Percentiles rank a stretch among this genome's conserved stretches.
phyloP scores from a whole-genome alignment of 768 basidiomycete species.

The Kwoniella mangroviensis region DNA sequence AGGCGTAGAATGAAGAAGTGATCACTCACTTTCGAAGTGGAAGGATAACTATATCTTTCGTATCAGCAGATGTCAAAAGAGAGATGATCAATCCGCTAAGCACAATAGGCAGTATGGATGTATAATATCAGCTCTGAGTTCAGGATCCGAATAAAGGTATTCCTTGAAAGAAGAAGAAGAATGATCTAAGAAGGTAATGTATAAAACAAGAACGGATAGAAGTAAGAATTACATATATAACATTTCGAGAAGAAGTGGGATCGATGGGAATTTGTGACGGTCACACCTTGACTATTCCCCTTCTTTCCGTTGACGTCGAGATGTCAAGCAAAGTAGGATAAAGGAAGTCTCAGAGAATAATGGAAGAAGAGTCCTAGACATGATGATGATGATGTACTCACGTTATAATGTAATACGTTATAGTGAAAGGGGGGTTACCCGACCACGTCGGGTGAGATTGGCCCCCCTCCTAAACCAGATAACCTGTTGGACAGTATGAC shows the following conservation, averaged over 20 bases:
- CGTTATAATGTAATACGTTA: not conserved
- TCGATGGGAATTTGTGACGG: not conserved
- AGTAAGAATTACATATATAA: not conserved
- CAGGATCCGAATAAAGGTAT: constrained; percentile 5
- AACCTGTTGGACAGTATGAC: too few relatives aligned
- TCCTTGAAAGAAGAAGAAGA: constrained; percentile 3
- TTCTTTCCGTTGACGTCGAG: not conserved
- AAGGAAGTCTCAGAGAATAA: constrained; percentile 13
- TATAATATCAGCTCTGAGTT: not conserved
- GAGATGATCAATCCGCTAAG: not conserved
- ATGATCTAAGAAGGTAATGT: not conserved
- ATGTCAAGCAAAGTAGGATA: not conserved
- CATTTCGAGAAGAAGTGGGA: constrained; percentile 2
- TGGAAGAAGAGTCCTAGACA: not conserved
- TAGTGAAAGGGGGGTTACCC: constrained; percentile 3
- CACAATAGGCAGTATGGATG: not conserved
- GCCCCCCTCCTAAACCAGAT: not conserved
- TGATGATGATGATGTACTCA: not conserved
- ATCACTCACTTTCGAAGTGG: not conserved
- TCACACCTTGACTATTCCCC: not conserved
- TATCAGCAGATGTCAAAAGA: too few relatives aligned
- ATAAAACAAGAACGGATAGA: not conserved
- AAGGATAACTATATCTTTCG: too few relatives aligned
- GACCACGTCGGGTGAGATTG: constrained; percentile 9
- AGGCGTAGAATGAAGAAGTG: too few relatives aligned